Evolutionary conservation across 257 asterid species (phyloP).

Genomic region (Przewalskia tangutica): DNA sequence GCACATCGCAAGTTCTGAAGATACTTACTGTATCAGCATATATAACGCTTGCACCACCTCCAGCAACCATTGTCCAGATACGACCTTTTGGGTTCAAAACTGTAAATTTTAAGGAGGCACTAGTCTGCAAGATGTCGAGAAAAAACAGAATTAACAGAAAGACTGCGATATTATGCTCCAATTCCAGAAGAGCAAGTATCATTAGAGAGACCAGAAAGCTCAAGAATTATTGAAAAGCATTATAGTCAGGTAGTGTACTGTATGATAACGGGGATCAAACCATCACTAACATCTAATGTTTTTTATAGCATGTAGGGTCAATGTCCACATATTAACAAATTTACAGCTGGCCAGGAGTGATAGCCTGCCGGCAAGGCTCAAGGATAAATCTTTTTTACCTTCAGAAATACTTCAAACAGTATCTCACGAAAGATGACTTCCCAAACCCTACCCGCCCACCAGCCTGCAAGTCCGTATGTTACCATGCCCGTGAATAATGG

Average conservation of each 20-base stretch:
- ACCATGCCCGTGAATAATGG: background rate
- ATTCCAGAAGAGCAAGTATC: background rate
- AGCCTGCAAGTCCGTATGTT: background rate
- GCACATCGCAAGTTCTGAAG: background rate
- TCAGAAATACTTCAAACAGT: background rate
- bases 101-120: slow-evolving; percentile 90
- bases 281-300: background rate
- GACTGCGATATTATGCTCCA: background rate
- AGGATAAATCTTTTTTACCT: background rate
- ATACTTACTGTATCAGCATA: slow-evolving; percentile 86
- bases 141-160: background rate
- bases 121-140: slow-evolving; percentile 49
- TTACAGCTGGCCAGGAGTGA: background rate
- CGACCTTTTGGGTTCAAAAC: slow-evolving; percentile 94
- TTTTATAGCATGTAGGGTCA: background rate
- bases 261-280: background rate
- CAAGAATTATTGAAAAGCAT: too few relatives aligned
- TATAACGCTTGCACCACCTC: slow-evolving; percentile 97
- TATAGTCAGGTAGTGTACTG: background rate
- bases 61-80: slow-evolving; percentile 98
- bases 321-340: background rate
- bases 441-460: background rate
- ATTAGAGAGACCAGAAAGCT: background rate
- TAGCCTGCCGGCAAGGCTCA: background rate
- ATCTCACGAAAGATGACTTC: background rate